Evolutionary conservation across 148 eudicot species (phyloP).

Genomic region (Dysphania ambrosioides): DNA sequence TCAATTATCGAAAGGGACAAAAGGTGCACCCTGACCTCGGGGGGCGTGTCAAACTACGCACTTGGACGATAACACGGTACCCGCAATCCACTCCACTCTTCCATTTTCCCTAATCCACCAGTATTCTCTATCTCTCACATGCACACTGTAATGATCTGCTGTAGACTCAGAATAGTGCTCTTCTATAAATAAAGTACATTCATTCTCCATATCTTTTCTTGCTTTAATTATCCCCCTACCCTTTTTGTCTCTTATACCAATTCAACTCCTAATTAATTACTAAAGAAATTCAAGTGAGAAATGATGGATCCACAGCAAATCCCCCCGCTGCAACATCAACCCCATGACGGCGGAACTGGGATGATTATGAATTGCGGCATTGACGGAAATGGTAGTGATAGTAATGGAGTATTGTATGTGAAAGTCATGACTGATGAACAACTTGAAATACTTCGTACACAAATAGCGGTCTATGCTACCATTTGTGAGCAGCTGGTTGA

Average conservation of each 20-base stretch:
- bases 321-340: neutral
- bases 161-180: neutral
- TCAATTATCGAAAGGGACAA: conserved; percentile 32
- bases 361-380: neutral
- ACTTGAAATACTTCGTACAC: conserved; percentile 68
- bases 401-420: conserved; percentile 51
- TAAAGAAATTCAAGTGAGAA: neutral
- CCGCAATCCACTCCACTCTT: conserved; percentile 15
- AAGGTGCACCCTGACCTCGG: conserved; percentile 31
- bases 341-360: conserved; percentile 12
- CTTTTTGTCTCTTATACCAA: too few species aligned
- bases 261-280: too few species aligned
- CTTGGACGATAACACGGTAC: conserved; percentile 27
- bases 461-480: conserved; percentile 77
- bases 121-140: too few species aligned
- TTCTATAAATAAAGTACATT: too few species aligned
- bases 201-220: conserved; percentile 1
- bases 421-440: conserved; percentile 95
- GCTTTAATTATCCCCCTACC: too few species aligned
- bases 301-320: conserved; percentile 27
- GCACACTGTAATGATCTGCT: too few species aligned
- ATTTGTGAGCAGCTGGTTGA: conserved; percentile 90
- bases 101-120: neutral
- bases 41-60: conserved; percentile 15
- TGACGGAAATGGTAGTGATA: neutral